Evolutionary conservation across 306 rosid species (phyloP), one percentile per base, ranked within the genome.

Genomic region (Cicer bijugum): DNA sequence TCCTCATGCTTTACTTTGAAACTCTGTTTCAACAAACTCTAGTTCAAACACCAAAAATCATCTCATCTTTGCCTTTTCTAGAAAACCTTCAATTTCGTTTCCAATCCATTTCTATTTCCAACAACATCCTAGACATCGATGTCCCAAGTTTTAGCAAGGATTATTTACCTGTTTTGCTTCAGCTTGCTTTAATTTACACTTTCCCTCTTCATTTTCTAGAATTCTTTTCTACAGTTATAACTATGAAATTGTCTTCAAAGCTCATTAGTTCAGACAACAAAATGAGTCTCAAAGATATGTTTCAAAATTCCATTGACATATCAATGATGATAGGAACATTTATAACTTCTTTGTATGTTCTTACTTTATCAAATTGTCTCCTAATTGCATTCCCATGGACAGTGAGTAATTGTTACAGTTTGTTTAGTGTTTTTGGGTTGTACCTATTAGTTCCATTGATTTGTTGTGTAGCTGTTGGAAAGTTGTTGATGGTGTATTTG

Each of bases 1-100:
- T 73, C 78, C 75, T 86, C 78, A 80, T 77, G 78, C 17, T 84
- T 72, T 82, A 81, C 78, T 76, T 71, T 12, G 89, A 90, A 77
- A 44, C 15, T 19, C 20, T 23, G 63, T 78, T 77, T 60, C 90
- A 84, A 57, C 23, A 68, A 68, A 80, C 76, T 42, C 23, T 85
- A 11, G 69, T 75, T 69, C 77, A 82, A 15, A 50, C 75, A 75
- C 77, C 78, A 59, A 48, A 78, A 48, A 37, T 76, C 44, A 71
- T 79, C 35, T 14, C 61, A 74, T 3, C 69, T 11, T 60, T 35
- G 56, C 53, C 10, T 0, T 37, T 67, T n/a, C 2, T 9, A 2
- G 35, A 65, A 43, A 65, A 2, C 43, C 0, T 1, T 16, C 6
- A 5, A 9, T 1, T 4, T 1, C 1, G 1, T 39, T 42, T 15